Base-by-base conservation (phyloP, 2,329 filamentous ascomycete species). In the Pseudocercospora vitis region DNA sequence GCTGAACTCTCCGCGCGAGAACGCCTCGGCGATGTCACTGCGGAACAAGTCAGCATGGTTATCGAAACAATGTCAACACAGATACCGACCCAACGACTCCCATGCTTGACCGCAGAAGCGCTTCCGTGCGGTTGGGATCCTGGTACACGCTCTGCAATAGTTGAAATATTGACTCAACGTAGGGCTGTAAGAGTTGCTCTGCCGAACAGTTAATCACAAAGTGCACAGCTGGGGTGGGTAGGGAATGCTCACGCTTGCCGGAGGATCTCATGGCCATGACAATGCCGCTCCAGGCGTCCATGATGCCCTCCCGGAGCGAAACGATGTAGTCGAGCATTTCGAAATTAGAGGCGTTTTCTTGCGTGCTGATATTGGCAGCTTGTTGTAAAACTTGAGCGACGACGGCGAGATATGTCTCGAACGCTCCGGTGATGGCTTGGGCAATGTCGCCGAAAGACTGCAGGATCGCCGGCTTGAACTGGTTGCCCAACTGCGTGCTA, bases 371-470 rank as follows among this genome's bases (percentile, higher is more conserved):
- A 39, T 81, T 85, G 14, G 91, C 88, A 52, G 94, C 94, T 73
- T 97, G 92, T 74, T 96, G 90, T 59, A 99, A 80, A 12, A 99
- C 92, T 70, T 92, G 88, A 19, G 89, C 94, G 54, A 99, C 94
- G 40, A 97, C 89, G 3, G 87, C 83, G 28, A 99, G 80, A 69
- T 99, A 99, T 0, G 87, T 89, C 76, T 97, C 91, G 62, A 99
- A 99, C 65, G 90, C 85, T 23, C 88, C 89, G 58, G 87, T 85
- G 65, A 99, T 99, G 47, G 94, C 91, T 65, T 91, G 89, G 32
- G 94, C 94, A 74, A 99, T 96, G 68, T 99, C 94, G 55, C 94
- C 94, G 68, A 99, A 99, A 71, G 91, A 96, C 74, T 97, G 92
- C 52, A 99, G 82, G 61, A 99, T 99, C 23, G 94, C 91, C 39